Evolutionary conservation across 2,329 filamentous ascomycete genomes (phyloP), one percentile per base, ranked within the genome.

Genomic region (Paraphaeosphaeria sporulosa): DNA sequence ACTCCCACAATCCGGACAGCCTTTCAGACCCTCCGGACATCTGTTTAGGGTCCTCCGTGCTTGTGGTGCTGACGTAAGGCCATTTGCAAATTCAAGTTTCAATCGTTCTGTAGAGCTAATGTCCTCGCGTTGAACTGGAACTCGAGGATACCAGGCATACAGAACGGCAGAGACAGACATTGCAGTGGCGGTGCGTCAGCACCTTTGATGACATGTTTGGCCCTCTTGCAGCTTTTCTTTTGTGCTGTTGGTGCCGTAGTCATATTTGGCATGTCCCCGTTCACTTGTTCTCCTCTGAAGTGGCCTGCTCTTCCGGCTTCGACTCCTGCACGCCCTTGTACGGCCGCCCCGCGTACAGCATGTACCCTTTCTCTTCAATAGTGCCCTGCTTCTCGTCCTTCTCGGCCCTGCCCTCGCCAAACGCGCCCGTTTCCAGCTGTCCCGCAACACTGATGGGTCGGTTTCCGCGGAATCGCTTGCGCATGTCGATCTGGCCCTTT

Each of bases 401-500:
- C 65, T 70, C 67, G 0, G 65, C 60, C 3, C 70, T 61, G 21
- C 70, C 70, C n/a, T 73, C 58, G 1, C 72, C 72, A 63, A 73
- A 72, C 3, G 73, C 68, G 55, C 73, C 74, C 30, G 70, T 75
- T 54, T 76, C 74, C 5, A 74, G 63, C 56, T 77, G 74, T 0
- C 70, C 70, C 13, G 67, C 61, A 2, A 78, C 69, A 21, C 70
- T 84, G 66, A 96, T 89, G 56, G 95, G 93, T 77, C 93, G 88
- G 82, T 98, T 98, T 60, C 95, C 95, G 58, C 95, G 88, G 81
- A 99, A 98, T 36, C 95, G 90, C 83, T 98, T 98, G 78, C 95
- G 92, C 95, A 99, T 99, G 78, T 99, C 95, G 70, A 98, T 91
- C 88, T 96, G 88, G 66, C 95, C 95, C 66, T 94, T 91, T 75